Evolutionary conservation across 129 eudicot genomes (phyloP), one percentile per base, ranked within the genome.

Genomic region (Chrysanthemum lavandulifolium): DNA sequence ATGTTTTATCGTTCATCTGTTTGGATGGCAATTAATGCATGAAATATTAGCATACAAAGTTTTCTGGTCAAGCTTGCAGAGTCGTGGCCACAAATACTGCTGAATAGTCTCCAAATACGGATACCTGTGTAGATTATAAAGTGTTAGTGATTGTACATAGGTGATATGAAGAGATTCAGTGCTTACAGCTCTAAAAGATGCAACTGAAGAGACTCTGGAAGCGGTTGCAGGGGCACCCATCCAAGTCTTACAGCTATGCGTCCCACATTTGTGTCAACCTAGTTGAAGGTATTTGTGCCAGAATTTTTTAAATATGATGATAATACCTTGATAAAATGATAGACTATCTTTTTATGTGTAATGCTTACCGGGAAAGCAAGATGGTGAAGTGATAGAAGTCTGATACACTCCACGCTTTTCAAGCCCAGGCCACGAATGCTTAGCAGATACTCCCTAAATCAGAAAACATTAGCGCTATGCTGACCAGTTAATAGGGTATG

Each of bases 191-290:
- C 92, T 51, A 93, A 81, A 69, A 93, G 92, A 84, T 87, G 91
- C 85, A 93, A 83, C 71, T 87, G 95, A 58, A 85, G 90, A 12
- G 94, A 86, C 71, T 93, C 98, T 0, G 92, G 92, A 78, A 89
- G 79, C 45, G 96, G 92, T 74, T 88, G 96, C 69, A 88, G 88
- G 40, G 98, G 98, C 61, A 93, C 98, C 98, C 98, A 93, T 78
- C 98, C 98, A 16, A 93, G 85, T 76, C 98, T 84, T 64, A 89
- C 96, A 63, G 92, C 96, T 81, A 93, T 90, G 40, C 98, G 90
- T 23, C 95, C 98, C 76, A 93, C 98, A 74, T 93, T 93, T 36
- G 91, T 85, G 82, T 93, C 96, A 36, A 91, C 97, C 97, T 91
- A 70, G 60, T 76, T 57, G 12, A 64, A 75, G 33, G 55, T 40